These are phyloP conservation scores for Phyllosticta paracitricarpa DNA, from an alignment of 2,329 filamentous ascomycete genomes.

Conservation along the genomic window DNA sequence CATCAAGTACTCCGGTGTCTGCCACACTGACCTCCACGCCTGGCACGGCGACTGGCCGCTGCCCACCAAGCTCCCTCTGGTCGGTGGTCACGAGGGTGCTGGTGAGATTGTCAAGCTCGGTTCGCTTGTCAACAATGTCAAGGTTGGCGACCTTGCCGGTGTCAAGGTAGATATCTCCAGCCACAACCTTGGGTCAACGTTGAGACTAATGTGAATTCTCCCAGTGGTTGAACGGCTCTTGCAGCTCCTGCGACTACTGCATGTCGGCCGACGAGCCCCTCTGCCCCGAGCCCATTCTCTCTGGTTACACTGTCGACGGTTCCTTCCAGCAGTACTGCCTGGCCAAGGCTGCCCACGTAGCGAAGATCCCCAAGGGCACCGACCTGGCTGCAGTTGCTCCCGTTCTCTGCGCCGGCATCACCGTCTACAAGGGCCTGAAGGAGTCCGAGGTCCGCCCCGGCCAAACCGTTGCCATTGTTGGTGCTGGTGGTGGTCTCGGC, in stretches of 20 bases:
- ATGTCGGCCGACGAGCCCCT: slow-evolving; percentile 66
- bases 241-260: slow-evolving; percentile 76
- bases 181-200: neutral
- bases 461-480: slow-evolving; percentile 73
- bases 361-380: slow-evolving; percentile 67
- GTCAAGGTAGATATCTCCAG: slow-evolving; percentile 43
- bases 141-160: slow-evolving; percentile 77
- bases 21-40: slow-evolving; percentile 77
- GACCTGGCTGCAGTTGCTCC: slow-evolving; percentile 69
- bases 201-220: slow-evolving; percentile 11
- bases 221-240: slow-evolving; percentile 78
- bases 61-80: slow-evolving; percentile 68
- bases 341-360: slow-evolving; percentile 76
- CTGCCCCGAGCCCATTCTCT: slow-evolving; percentile 64
- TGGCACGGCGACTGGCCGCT: slow-evolving; percentile 87
- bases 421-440: slow-evolving; percentile 86
- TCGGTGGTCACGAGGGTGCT: slow-evolving; percentile 71
- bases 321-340: slow-evolving; percentile 89
- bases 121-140: slow-evolving; percentile 63
- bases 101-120: slow-evolving; percentile 75
- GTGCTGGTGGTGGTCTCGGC: slow-evolving; percentile 75
- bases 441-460: slow-evolving; percentile 66
- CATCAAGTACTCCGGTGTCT: slow-evolving; percentile 78
- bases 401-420: slow-evolving; percentile 75
- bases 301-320: slow-evolving; percentile 87